Conservation (phyloP, 768 basidiomycete species). For the Dendrothele bispora region DNA sequence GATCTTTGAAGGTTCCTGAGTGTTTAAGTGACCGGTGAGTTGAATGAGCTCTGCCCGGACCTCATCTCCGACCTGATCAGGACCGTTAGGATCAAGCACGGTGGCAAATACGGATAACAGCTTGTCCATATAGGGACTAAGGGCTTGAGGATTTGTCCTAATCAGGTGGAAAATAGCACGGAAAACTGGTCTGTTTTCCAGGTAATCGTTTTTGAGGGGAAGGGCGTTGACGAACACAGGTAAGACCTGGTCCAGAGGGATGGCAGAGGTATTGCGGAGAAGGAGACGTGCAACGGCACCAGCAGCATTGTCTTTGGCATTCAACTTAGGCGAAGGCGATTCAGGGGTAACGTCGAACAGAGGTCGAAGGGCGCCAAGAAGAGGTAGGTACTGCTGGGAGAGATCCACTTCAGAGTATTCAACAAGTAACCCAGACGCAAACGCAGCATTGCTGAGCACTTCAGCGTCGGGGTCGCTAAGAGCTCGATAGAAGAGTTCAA, state of each 20-base stretch:
- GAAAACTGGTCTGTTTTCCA: slow-evolving; percentile 91
- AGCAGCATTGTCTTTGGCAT: slow-evolving; percentile 95
- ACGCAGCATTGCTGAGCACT: slow-evolving; percentile 95
- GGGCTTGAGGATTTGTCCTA: slow-evolving; percentile 65
- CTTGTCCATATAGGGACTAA: slow-evolving; percentile 76
- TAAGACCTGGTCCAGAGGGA: slow-evolving; percentile 90
- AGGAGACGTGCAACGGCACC: slow-evolving; percentile 92
- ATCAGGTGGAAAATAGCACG: slow-evolving; percentile 87
- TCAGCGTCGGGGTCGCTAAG: slow-evolving; percentile 86
- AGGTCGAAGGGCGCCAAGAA: slow-evolving; percentile 79
- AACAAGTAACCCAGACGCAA: slow-evolving; percentile 88
- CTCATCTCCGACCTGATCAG: slow-evolving; percentile 82
- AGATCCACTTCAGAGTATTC: slow-evolving; percentile 85
- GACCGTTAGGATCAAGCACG: slow-evolving; percentile 73
- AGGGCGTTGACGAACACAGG: slow-evolving; percentile 80
- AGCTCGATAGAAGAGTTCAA: slow-evolving; percentile 83
- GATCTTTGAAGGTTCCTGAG: slow-evolving; percentile 74
- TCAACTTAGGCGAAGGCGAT: slow-evolving; percentile 64
- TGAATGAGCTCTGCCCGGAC: slow-evolving; percentile 73
- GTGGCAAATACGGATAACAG: slow-evolving; percentile 77
- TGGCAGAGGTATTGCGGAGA: slow-evolving; percentile 67
- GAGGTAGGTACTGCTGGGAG: slow-evolving; percentile 71
- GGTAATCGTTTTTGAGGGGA: slow-evolving; percentile 83
- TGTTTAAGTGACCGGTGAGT: slow-evolving; percentile 70
- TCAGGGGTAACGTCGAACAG: slow-evolving; percentile 71